Evolutionary conservation across 139 green algal species (phyloP).

Genomic region (Coccomyxa sp.): DNA sequence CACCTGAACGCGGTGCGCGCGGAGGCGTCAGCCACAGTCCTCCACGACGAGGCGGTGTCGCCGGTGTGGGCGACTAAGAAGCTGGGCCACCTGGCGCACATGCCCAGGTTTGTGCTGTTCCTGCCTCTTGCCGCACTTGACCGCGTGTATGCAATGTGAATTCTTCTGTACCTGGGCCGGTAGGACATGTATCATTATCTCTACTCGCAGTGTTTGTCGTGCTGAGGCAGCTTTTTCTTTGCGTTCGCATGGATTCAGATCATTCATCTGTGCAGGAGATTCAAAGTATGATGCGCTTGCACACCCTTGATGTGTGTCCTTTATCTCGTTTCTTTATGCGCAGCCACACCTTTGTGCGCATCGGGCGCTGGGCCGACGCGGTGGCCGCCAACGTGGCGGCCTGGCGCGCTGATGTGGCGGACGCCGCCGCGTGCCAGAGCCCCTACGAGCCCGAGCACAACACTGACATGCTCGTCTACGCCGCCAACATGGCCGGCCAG

Average conservation of each 20-base stretch:
- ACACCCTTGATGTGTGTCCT: too few species aligned
- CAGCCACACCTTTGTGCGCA: slow-evolving; percentile 31
- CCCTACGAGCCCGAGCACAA: slow-evolving; percentile 41
- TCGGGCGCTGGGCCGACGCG: slow-evolving; percentile 30
- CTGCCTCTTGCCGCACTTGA: too few species aligned
- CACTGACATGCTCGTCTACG: slow-evolving; percentile 44
- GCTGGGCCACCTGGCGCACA: slow-evolving; percentile 49
- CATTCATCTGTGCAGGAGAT: too few species aligned
- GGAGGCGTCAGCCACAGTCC: slow-evolving; percentile 24
- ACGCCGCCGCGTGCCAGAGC: slow-evolving; percentile 13
- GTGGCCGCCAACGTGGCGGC: slow-evolving; percentile 33
- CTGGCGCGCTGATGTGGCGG: slow-evolving; percentile 20
- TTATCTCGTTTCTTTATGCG: too few species aligned
- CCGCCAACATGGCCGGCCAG: slow-evolving; percentile 37
- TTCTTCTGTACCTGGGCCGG: too few species aligned
- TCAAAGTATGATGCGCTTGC: too few species aligned
- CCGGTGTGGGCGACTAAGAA: neutral
- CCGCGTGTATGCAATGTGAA: too few species aligned
- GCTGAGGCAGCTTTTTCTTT: too few species aligned
- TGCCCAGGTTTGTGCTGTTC: slow-evolving; percentile 20
- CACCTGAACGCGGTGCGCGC: neutral
- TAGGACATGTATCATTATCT: too few species aligned
- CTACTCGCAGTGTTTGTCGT: too few species aligned
- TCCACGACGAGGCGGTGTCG: neutral
- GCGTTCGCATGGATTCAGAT: too few species aligned